These are phyloP conservation scores for Colletotrichum echinochloae DNA, from an alignment of 2,329 filamentous ascomycete species.

Conservation along the genomic window DNA sequence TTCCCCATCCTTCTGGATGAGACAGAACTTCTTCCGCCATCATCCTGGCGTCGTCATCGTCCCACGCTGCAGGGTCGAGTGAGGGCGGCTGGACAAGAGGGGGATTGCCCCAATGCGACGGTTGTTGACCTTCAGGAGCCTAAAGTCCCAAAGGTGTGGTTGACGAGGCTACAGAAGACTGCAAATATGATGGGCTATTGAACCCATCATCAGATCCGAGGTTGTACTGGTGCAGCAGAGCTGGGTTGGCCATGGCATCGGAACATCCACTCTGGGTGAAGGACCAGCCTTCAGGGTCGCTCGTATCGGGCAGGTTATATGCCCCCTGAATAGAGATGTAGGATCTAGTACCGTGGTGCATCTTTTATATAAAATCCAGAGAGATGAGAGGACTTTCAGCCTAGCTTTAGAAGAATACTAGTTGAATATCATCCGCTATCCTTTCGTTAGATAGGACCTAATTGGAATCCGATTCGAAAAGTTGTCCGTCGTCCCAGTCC, in stretches of 20 bases:
- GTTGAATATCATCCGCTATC: not conserved
- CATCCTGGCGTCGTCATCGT: not conserved
- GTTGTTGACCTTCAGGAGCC: not conserved
- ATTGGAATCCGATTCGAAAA: fast-evolving
- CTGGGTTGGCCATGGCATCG: not conserved
- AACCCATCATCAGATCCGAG: not conserved
- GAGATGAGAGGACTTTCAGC: fast-evolving
- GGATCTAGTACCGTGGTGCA: not conserved
- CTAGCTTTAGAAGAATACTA: not conserved
- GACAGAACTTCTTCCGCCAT: not conserved
- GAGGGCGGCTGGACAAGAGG: not conserved
- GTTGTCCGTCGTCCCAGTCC: no score
- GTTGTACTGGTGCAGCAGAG: not conserved
- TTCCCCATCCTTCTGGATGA: no score
- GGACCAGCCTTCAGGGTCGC: not conserved
- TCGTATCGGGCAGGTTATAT: not conserved
- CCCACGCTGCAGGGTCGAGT: not conserved
- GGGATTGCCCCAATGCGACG: not conserved
- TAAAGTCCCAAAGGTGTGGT: not conserved
- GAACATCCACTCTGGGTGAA: not conserved
- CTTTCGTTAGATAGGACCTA: not conserved
- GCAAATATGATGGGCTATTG: no score
- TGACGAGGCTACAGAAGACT: not conserved
- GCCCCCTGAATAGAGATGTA: not conserved
- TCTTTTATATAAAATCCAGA: not conserved